Percentiles rank a stretch among this genome's conserved stretches.
These are phyloP conservation scores for Malus asiatica DNA, from an alignment of 306 rosid species.

Conservation along the genomic window DNA sequence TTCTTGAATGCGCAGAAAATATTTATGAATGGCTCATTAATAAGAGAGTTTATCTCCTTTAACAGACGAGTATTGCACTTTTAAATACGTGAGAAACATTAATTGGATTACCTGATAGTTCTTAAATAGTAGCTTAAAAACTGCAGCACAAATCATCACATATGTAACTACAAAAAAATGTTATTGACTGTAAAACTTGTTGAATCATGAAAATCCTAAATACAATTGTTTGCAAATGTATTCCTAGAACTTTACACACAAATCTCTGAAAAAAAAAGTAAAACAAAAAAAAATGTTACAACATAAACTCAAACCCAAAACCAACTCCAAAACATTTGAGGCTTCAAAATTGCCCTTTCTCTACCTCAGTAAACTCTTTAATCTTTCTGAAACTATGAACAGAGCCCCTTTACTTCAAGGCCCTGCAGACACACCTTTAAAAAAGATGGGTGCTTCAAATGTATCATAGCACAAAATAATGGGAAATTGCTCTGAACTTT, in stretches of 20 bases:
- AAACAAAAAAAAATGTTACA: background rate
- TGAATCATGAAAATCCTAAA: slow-evolving; percentile 25
- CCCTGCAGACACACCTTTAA: slow-evolving; percentile 32
- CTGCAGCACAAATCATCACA: background rate
- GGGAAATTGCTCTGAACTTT: slow-evolving; percentile 10
- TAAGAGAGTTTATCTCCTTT: too few species aligned
- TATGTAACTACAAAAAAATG: slow-evolving; percentile 19
- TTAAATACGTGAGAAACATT: too few species aligned
- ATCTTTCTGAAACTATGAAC: slow-evolving; percentile 17
- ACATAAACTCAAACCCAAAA: slow-evolving; percentile 17
- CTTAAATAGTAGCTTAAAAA: background rate
- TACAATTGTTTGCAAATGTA: slow-evolving; percentile 34
- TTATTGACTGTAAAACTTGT: slow-evolving; percentile 26
- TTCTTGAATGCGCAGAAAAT: too few species aligned
- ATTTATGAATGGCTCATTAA: background rate
- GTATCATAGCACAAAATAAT: slow-evolving; percentile 7
- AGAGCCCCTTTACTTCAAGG: slow-evolving; percentile 10
- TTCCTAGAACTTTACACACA: slow-evolving; percentile 25
- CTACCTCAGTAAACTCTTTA: background rate
- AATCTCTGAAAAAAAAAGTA: background rate
- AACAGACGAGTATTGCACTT: too few species aligned
- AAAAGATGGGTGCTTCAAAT: slow-evolving; percentile 29
- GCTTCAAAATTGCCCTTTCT: slow-evolving; percentile 16
- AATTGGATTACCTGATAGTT: background rate
- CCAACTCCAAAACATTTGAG: background rate